Conservation (phyloP, 2,329 filamentous ascomycete genomes). For the Pseudocercospora crystallina region DNA sequence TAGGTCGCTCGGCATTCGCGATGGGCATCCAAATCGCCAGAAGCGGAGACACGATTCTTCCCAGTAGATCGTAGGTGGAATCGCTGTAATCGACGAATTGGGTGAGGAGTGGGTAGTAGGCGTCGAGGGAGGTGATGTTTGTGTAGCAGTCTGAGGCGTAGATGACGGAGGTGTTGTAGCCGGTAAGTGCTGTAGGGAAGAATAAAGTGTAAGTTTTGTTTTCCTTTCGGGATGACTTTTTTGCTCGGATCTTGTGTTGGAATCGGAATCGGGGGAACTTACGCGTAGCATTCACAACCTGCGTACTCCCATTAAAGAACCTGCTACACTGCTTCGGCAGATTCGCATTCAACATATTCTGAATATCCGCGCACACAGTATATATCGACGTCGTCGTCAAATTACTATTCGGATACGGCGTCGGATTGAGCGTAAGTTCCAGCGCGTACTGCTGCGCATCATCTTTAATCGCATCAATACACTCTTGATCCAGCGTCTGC, state of each 20-base stretch:
- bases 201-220: not conserved
- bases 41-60: not conserved
- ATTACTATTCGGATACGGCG: constrained; percentile 4
- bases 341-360: not conserved
- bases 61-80: constrained; percentile 1
- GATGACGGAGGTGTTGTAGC: constrained; percentile 10
- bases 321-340: constrained; percentile 4
- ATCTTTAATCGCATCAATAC: constrained; percentile 7
- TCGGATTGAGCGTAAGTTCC: not conserved
- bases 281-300: constrained; percentile 1
- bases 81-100: not conserved
- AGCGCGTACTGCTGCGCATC: constrained; percentile 1
- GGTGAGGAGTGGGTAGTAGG: constrained; percentile 1
- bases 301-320: not conserved
- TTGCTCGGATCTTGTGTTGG: not conserved
- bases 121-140: not conserved
- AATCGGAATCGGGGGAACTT: not conserved
- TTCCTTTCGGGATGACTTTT: too few species aligned
- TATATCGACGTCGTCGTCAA: not conserved
- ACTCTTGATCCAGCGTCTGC: constrained; percentile 9
- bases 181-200: constrained; percentile 6
- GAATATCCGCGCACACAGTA: constrained; percentile 2
- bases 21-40: constrained; percentile 10
- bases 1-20: constrained; percentile 9
- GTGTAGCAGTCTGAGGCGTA: constrained; percentile 6